Conservation (phyloP, 805 yeast genomes). For the Saturnispora gosingensis region DNA sequence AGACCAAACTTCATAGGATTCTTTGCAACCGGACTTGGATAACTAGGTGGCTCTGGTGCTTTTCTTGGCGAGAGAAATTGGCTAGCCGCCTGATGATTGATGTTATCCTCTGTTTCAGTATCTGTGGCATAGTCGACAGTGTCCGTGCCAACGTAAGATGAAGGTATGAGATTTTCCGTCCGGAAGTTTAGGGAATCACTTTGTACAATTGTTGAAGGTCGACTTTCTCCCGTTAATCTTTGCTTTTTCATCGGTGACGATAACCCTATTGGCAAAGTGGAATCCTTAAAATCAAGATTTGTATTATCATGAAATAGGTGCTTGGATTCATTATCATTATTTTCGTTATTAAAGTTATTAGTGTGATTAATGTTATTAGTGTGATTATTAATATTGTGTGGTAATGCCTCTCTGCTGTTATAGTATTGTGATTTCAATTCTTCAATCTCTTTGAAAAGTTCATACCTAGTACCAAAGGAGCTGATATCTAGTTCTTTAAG, state of each 20-base stretch:
- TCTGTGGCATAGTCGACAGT: background rate
- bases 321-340: background rate
- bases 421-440: constrained; percentile 34
- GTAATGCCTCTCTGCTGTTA: background rate
- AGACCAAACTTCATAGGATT: constrained; percentile 20
- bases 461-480: constrained; percentile 93
- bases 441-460: constrained; percentile 82
- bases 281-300: background rate
- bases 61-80: constrained; percentile 57
- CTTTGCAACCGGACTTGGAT: constrained; percentile 20
- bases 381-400: background rate
- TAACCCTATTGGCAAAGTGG: background rate
- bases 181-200: background rate
- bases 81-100: background rate
- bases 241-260: background rate
- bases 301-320: background rate
- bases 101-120: background rate
- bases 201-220: background rate
- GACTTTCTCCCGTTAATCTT: background rate
- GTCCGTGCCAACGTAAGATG: background rate
- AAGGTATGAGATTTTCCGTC: background rate
- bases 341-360: background rate
- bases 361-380: background rate
- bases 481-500: constrained; percentile 86
- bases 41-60: constrained; percentile 59